Evolutionary conservation across 2,329 filamentous ascomycete genomes (phyloP), one percentile per base, ranked within the genome.

Genomic region (Chaetoscypha palmicola): DNA sequence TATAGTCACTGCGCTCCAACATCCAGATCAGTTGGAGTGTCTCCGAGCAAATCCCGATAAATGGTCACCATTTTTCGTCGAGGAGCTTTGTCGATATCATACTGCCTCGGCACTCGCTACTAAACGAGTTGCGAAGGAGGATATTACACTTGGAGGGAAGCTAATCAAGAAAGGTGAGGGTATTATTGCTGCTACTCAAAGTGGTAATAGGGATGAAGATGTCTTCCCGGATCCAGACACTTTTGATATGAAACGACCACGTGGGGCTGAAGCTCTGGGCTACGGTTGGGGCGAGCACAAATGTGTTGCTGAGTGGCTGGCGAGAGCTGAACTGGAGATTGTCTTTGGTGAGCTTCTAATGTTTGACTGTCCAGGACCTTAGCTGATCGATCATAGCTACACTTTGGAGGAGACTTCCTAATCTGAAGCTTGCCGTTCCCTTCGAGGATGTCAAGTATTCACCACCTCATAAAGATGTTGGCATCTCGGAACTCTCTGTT

Each of bases 1-100:
- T 9, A 59, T 72, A 7, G 60, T 69, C 0, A 68, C 66, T 3
- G 63, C 73, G 4, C 58, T 67, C 12, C 63, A 69, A 41, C 59
- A 73, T 35, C 68, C 69, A 0, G 43, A 56, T 1, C 69, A 71
- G 48, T 61, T 72, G 2, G 60, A 53, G 0, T 62, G 67, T 28
- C 57, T 73, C 1, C 69, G 67, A 43, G 48, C 54, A 3, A 53
- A 71, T 26, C 66, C 68, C 0, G 34, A 38, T 17, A 38, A 24
- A 9, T 34, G 24, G 35, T 10, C 20, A 7, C 10, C 26, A 17
- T 43, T 50, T 0, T 72, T 74, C 32, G 69, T 74, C 0, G 64
- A 70, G 33, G 71, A 74, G 54, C 62, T 74, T 1, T 71, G 67
- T 49, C 62, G 71, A 5, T 74, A 62, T 48, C 69, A 73, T 48